phyloP scores from a whole-genome alignment of 2,329 filamentous ascomycete genomes.

The Tolypocladium inflatum region DNA sequence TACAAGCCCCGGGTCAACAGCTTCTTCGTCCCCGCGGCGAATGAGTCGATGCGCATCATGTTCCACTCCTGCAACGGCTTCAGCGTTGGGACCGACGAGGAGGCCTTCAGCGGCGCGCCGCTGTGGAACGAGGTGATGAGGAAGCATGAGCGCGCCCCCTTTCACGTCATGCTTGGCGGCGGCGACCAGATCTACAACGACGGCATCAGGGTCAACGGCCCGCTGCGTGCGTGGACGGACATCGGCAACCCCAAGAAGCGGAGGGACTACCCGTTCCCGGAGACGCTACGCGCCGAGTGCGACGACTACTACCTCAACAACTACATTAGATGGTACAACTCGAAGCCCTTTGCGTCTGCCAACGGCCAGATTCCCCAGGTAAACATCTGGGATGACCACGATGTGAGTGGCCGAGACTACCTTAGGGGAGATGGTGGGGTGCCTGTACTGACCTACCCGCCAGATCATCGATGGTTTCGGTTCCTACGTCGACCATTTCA shows the following conservation, averaged over 20 bases:
- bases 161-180: constrained; percentile 92
- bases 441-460: constrained; percentile 24
- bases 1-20: constrained; percentile 49
- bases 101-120: constrained; percentile 80
- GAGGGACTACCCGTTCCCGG: constrained; percentile 66
- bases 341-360: constrained; percentile 73
- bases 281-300: constrained; percentile 69
- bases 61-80: constrained; percentile 99
- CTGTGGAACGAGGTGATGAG: constrained; percentile 92
- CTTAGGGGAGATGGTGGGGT: constrained; percentile 6
- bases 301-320: constrained; percentile 89
- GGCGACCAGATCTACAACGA: constrained; percentile 98
- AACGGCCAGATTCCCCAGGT: constrained; percentile 91
- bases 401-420: constrained; percentile 39
- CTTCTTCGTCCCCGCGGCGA: constrained; percentile 78
- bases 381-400: constrained; percentile 97
- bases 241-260: constrained; percentile 79
- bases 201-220: constrained; percentile 75
- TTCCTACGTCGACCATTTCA: constrained; percentile 88
- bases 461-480: constrained; percentile 88
- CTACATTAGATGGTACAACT: constrained; percentile 77
- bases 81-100: constrained; percentile 75
- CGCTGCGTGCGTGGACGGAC: constrained; percentile 71
- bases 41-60: constrained; percentile 94
- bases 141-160: constrained; percentile 67